These are phyloP conservation scores for Megacollybia marginata DNA, from an alignment of 768 basidiomycete species.

Conservation along the genomic window DNA sequence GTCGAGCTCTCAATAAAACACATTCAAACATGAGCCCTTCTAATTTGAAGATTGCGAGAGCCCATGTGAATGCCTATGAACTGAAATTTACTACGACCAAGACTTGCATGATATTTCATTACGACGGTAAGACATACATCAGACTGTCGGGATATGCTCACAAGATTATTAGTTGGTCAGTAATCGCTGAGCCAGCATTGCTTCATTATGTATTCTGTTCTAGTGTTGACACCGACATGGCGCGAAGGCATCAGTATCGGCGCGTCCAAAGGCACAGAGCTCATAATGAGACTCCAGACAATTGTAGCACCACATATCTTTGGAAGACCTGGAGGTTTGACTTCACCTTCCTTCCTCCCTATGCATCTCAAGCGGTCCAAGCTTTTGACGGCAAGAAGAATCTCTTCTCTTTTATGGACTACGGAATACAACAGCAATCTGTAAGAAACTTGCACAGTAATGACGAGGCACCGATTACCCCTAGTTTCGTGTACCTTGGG, in stretches of 20 bases:
- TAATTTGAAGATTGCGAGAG: too few species aligned
- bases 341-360: not conserved
- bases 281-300: conserved; percentile 22
- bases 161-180: too few species aligned
- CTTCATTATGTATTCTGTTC: not conserved
- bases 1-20: too few species aligned
- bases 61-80: conserved; percentile 10
- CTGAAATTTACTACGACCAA: conserved; percentile 1
- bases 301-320: conserved; percentile 16
- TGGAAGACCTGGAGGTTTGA: conserved; percentile 18
- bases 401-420: conserved; percentile 12
- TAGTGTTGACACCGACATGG: not conserved
- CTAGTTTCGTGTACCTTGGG: too few species aligned
- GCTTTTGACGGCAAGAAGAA: conserved; percentile 29
- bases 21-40: too few species aligned
- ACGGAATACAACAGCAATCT: not conserved
- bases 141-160: not conserved
- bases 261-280: conserved; percentile 18
- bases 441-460: not conserved
- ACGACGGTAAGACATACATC: too few species aligned
- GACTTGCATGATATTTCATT: too few species aligned
- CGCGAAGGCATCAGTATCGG: conserved; percentile 12
- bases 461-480: too few species aligned
- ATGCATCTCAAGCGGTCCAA: conserved; percentile 4
- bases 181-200: not conserved